Percentiles rank a stretch among this genome's conserved stretches.
phyloP scores from a whole-genome alignment of 1,139 yeast species.

The Diutina neorugosa region DNA sequence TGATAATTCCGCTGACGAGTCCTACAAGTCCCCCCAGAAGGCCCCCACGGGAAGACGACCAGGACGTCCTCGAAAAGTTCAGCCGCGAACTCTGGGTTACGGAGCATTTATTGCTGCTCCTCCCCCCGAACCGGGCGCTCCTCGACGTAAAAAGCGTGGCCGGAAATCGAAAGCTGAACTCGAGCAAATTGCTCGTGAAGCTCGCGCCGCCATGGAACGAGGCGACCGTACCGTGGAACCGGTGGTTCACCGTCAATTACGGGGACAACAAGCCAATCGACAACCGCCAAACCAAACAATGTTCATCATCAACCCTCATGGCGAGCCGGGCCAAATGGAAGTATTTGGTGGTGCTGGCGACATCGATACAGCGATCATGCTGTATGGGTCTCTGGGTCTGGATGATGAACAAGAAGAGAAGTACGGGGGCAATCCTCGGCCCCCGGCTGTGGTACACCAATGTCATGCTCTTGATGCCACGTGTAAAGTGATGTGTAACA shows the following conservation, averaged over 20 bases:
- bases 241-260: not conserved
- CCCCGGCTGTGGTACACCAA: constrained; percentile 17
- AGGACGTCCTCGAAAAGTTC: not conserved
- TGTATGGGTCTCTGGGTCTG: constrained; percentile 1
- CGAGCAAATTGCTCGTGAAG: constrained; percentile 2
- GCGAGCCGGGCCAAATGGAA: not conserved
- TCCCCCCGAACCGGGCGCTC: not conserved
- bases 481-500: constrained; percentile 21
- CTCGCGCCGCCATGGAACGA: constrained; percentile 7
- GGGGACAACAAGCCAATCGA: not conserved
- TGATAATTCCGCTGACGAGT: not conserved
- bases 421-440: not conserved
- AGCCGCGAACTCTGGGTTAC: not conserved
- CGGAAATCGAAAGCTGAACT: constrained; percentile 2
- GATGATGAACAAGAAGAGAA: not conserved
- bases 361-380: not conserved
- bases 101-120: not conserved
- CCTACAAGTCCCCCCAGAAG: not conserved
- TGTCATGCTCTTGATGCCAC: constrained; percentile 28
- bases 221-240: constrained; percentile 9
- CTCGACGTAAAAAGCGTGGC: constrained; percentile 1
- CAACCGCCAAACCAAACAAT: not conserved
- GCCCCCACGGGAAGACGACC: not conserved
- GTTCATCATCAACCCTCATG: not conserved
- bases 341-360: not conserved